phyloP scores from a whole-genome alignment of 2,329 filamentous ascomycete species.

The Trichoderma polysporum region DNA sequence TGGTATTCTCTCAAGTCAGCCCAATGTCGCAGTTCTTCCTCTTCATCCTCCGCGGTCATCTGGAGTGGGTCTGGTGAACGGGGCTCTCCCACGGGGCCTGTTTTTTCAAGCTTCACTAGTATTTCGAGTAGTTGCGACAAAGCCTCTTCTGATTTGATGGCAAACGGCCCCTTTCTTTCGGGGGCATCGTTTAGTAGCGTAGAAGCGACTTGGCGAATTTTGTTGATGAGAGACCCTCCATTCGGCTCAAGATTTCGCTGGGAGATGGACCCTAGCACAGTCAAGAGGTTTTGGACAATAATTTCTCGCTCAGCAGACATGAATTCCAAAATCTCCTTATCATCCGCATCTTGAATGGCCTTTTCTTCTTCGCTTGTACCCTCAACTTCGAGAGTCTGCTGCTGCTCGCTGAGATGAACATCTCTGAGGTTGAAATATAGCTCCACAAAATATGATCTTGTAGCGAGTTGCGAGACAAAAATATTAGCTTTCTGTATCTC shows the following conservation, averaged over 20 bases:
- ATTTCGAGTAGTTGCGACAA: constrained; percentile 72
- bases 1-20: constrained; percentile 78
- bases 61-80: constrained; percentile 34
- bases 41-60: constrained; percentile 62
- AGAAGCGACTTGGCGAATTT: constrained; percentile 80
- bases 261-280: constrained; percentile 72
- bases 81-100: constrained; percentile 41
- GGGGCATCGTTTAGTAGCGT: constrained; percentile 66
- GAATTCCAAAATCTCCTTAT: constrained; percentile 55
- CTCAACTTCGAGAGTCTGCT: constrained; percentile 32
- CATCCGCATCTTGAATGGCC: constrained; percentile 41
- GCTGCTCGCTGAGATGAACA: constrained; percentile 54
- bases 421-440: constrained; percentile 79
- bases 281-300: constrained; percentile 77
- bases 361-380: constrained; percentile 39
- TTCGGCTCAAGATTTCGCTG: constrained; percentile 83
- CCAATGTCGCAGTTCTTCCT: constrained; percentile 75
- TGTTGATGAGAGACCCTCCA: constrained; percentile 66
- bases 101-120: constrained; percentile 70
- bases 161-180: constrained; percentile 51
- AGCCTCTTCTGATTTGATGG: constrained; percentile 65
- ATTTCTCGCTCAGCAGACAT: constrained; percentile 75
- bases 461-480: constrained; percentile 76
- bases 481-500: constrained; percentile 94
- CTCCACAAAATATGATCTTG: constrained; percentile 81